A percentile compares a stretch with the other conserved stretches of the same genome.
Conservation (phyloP, 257 asterid genomes). For the Cordia subcordata region DNA sequence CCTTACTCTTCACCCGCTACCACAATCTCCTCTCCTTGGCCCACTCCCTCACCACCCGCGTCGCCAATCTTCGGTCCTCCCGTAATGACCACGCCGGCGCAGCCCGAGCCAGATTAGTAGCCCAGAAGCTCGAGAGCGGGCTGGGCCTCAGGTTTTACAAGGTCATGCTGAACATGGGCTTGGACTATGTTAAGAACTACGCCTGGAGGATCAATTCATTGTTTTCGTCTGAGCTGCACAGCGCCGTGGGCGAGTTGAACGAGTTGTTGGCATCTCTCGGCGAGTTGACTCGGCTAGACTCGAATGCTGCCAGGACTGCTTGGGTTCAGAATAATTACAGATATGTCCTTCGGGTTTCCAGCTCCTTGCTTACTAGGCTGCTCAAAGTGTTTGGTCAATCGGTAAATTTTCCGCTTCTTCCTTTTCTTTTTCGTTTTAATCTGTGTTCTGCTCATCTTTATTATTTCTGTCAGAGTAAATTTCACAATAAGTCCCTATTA, state of each 20-base stretch:
- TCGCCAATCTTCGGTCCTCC: slow-evolving; percentile 59
- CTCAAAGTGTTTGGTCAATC: slow-evolving; percentile 47
- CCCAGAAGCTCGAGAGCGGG: slow-evolving; percentile 41
- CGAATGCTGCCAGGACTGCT: slow-evolving; percentile 48
- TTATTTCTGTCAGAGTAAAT: not conserved
- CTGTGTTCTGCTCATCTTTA: no score
- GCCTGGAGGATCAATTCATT: slow-evolving; percentile 45
- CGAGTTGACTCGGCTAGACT: slow-evolving; percentile 41
- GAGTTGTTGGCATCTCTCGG: slow-evolving; percentile 36
- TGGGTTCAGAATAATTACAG: slow-evolving; percentile 63
- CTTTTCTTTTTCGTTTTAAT: no score
- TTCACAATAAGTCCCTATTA: no score
- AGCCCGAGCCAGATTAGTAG: slow-evolving; percentile 44
- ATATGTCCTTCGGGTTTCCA: slow-evolving; percentile 35
- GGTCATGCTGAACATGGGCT: slow-evolving; percentile 47
- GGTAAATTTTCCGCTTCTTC: slow-evolving; percentile 17
- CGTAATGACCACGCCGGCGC: slow-evolving; percentile 74
- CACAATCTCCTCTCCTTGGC: slow-evolving; percentile 57
- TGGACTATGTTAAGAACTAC: slow-evolving; percentile 57
- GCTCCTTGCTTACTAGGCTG: slow-evolving; percentile 41
- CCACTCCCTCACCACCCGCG: slow-evolving; percentile 68
- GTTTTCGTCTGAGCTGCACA: slow-evolving; percentile 33
- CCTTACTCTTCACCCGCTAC: slow-evolving; percentile 48
- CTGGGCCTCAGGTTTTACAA: slow-evolving; percentile 57
- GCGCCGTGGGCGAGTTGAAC: slow-evolving; percentile 49